A percentile compares a stretch with the other conserved stretches of the same genome.
These are phyloP conservation scores for Solanum medicagineum DNA, from an alignment of 257 asterid genomes.

Conservation along the genomic window DNA sequence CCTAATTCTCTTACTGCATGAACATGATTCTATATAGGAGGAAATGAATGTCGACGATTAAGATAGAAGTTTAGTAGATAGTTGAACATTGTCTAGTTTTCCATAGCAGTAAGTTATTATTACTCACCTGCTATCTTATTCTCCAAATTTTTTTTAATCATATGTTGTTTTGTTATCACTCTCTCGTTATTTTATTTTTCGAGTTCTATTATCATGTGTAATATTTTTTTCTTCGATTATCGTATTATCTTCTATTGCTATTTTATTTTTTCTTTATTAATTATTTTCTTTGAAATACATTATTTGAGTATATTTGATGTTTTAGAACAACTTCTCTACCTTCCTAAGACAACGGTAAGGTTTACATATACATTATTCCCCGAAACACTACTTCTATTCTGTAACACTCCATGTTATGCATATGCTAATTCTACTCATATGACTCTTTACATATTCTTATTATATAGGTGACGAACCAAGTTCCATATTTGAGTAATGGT, in stretches of 20 bases:
- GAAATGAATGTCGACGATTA: neutral
- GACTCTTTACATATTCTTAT: no score
- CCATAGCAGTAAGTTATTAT: neutral
- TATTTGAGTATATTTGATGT: neutral
- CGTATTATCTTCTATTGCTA: neutral
- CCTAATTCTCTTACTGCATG: neutral
- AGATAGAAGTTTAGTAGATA: neutral
- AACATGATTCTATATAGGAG: neutral
- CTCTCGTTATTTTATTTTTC: neutral
- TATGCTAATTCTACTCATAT: no score
- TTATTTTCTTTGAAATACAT: neutral
- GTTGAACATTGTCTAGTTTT: neutral
- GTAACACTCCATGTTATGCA: no score
- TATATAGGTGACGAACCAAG: no score
- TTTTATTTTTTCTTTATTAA: neutral
- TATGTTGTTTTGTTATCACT: neutral
- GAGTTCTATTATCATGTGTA: no score
- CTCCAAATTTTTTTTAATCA: neutral
- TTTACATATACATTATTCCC: neutral
- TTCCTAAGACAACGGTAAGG: fast-evolving
- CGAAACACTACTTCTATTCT: no score
- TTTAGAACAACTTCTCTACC: fast-evolving
- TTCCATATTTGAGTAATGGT: no score
- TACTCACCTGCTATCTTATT: neutral
- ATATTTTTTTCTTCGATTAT: neutral